A percentile compares a stretch with the other conserved stretches of the same genome.
These are phyloP conservation scores for Hippophae tibetana DNA, from an alignment of 306 rosid species.

Conservation along the genomic window DNA sequence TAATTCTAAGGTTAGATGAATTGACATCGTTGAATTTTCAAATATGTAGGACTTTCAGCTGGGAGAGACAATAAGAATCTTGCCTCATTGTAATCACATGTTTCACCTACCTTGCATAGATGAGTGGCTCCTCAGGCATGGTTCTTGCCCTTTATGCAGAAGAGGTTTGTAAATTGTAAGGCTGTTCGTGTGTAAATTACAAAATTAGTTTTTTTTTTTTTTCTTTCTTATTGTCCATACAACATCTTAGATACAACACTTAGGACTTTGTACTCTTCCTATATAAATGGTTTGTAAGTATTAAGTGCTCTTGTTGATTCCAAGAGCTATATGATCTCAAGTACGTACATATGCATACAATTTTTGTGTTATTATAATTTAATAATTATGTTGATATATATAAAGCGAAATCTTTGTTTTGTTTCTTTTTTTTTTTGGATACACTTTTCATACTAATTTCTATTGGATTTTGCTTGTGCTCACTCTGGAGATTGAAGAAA, in stretches of 20 bases:
- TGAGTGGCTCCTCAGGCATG: slow-evolving; percentile 92
- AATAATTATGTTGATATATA: slow-evolving; percentile 3
- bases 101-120: slow-evolving; percentile 98
- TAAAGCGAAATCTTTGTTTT: neutral
- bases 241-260: slow-evolving; percentile 1
- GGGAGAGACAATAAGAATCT: slow-evolving; percentile 89
- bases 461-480: no score
- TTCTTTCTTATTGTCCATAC: slow-evolving; percentile 6
- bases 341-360: slow-evolving; percentile 24
- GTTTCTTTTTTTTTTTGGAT: no score
- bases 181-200: slow-evolving; percentile 42
- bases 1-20: neutral
- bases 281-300: slow-evolving; percentile 5
- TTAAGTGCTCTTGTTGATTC: slow-evolving; percentile 10
- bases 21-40: slow-evolving; percentile 19
- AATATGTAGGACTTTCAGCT: slow-evolving; percentile 74
- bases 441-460: no score
- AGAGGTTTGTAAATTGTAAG: slow-evolving; percentile 61
- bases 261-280: slow-evolving; percentile 3
- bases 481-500: no score
- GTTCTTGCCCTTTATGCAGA: slow-evolving; percentile 97
- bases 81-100: slow-evolving; percentile 95
- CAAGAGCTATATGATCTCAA: slow-evolving; percentile 8
- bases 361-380: slow-evolving; percentile 6
- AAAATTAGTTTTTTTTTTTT: neutral